phyloP scores from a whole-genome alignment of 73 alveolate genomes.

The Blepharisma japonicum region DNA sequence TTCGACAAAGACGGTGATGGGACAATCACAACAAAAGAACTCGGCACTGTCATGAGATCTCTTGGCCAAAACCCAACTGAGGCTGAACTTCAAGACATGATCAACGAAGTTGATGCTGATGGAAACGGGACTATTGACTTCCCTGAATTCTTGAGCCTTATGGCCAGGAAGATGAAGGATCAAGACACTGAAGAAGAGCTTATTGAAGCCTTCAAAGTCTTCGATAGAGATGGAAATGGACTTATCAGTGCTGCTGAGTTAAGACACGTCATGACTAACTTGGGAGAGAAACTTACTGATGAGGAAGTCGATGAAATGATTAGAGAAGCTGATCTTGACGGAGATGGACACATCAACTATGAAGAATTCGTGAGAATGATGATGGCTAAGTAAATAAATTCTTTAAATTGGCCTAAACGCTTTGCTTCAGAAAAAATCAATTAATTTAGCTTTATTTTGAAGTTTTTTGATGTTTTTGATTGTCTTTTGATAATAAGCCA shows the following conservation, averaged over 20 bases:
- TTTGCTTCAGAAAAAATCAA: neutral
- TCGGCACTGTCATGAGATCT: constrained; percentile 96
- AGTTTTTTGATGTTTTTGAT: neutral
- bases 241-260: constrained; percentile 81
- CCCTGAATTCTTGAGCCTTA: constrained; percentile 94
- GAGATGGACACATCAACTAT: constrained; percentile 87
- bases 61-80: constrained; percentile 96
- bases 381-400: constrained; percentile 77
- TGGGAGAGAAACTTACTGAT: constrained; percentile 81
- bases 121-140: constrained; percentile 96
- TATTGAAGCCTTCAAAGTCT: constrained; percentile 98
- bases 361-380: constrained; percentile 90
- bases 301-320: constrained; percentile 94
- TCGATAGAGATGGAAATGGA: constrained; percentile 95
- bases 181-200: constrained; percentile 98
- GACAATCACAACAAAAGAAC: constrained; percentile 90
- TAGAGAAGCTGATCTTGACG: constrained; percentile 92
- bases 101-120: constrained; percentile 94
- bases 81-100: constrained; percentile 86
- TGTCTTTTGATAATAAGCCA: neutral
- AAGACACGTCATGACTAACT: constrained; percentile 84
- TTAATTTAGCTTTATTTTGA: neutral
- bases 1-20: constrained; percentile 98
- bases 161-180: constrained; percentile 98
- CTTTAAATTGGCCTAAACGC: too few relatives aligned